Evolutionary conservation across 2,329 filamentous ascomycete species (phyloP).

Genomic region (Hypoxylon sp.): DNA sequence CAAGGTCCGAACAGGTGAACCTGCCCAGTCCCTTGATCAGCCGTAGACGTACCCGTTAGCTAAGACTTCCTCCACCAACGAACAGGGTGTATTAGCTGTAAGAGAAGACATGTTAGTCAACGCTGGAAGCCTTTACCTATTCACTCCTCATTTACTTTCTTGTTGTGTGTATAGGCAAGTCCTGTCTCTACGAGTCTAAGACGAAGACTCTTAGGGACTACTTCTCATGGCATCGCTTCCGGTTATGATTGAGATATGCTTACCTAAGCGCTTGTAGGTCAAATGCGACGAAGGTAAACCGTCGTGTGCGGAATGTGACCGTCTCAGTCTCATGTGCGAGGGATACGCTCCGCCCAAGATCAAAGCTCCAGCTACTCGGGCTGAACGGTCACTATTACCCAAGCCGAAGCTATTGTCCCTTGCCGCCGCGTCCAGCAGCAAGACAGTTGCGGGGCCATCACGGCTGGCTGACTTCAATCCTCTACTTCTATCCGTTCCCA

Average conservation of each 20-base stretch:
- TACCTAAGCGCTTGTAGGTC: conserved; percentile 30
- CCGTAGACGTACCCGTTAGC: conserved; percentile 15
- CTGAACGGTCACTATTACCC: conserved; percentile 39
- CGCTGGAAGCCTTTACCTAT: background rate
- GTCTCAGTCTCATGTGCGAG: conserved; percentile 48
- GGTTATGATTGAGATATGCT: conserved; percentile 6
- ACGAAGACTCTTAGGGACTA: background rate
- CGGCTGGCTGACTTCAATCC: conserved; percentile 16
- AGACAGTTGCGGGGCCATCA: conserved; percentile 13
- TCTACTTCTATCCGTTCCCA: conserved; percentile 26
- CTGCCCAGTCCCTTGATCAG: conserved; percentile 1
- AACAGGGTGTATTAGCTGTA: conserved; percentile 44
- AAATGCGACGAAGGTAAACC: conserved; percentile 51
- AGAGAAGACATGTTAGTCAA: conserved; percentile 45
- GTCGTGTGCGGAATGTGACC: conserved; percentile 48
- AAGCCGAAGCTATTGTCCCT: conserved; percentile 34
- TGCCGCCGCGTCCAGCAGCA: conserved; percentile 7
- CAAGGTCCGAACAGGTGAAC: conserved; percentile 46
- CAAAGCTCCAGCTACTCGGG: conserved; percentile 21
- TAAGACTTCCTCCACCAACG: conserved; percentile 17
- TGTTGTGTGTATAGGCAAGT: background rate
- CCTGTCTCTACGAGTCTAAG: background rate
- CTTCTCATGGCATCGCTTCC: background rate
- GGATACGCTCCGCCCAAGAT: conserved; percentile 46
- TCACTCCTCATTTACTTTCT: background rate